These are phyloP conservation scores for Breviolum minutum DNA, from an alignment of 73 alveolate genomes.

Conservation along the genomic window DNA sequence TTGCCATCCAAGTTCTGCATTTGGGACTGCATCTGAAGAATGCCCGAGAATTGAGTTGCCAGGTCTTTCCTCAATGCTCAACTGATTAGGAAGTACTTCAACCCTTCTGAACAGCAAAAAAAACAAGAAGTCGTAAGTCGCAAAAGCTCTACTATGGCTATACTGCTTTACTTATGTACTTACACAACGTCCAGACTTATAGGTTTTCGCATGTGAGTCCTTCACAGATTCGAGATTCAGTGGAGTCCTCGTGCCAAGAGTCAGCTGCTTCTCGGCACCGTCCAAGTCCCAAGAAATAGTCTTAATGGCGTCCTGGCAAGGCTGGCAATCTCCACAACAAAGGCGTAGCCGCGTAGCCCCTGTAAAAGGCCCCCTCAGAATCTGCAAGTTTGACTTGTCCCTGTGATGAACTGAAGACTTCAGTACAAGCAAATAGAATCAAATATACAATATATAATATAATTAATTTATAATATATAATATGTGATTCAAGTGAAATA, in stretches of 20 bases:
- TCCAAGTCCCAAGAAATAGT: slow-evolving; percentile 32
- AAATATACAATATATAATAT: too few species aligned
- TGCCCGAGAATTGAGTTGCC: slow-evolving; percentile 13
- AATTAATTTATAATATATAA: too few species aligned
- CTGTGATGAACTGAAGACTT: too few species aligned
- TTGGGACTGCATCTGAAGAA: slow-evolving; percentile 36
- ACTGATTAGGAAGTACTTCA: too few species aligned
- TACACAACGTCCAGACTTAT: not conserved
- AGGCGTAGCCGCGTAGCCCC: not conserved
- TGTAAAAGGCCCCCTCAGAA: too few species aligned
- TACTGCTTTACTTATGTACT: not conserved
- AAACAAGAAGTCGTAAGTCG: not conserved
- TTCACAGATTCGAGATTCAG: not conserved
- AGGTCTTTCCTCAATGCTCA: slow-evolving; percentile 1
- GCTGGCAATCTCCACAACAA: not conserved
- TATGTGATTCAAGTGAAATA: too few species aligned
- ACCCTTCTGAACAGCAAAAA: not conserved
- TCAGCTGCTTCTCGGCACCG: slow-evolving; percentile 42
- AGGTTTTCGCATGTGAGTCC: not conserved
- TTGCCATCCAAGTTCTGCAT: slow-evolving; percentile 23
- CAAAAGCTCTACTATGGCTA: too few species aligned
- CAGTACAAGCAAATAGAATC: too few species aligned
- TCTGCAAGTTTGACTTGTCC: too few species aligned
- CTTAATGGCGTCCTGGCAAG: slow-evolving; percentile 2
- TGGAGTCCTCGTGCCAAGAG: not conserved